Evolutionary conservation across 352 stramenopile genomes (phyloP), one percentile per base, ranked within the genome.

Genomic region (Phytophthora sansomeana): DNA sequence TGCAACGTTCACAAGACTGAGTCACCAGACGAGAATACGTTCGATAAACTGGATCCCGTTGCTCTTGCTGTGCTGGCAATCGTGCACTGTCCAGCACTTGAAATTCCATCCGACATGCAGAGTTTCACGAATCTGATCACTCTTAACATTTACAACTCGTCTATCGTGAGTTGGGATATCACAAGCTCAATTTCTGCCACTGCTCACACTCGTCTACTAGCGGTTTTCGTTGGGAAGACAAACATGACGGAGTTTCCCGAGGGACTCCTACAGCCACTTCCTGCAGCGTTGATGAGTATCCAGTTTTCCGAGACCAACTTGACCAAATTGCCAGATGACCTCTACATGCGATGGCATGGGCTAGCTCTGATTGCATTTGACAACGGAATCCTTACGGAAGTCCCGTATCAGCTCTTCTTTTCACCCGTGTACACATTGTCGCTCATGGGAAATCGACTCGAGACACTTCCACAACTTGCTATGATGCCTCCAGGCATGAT

Each of bases 291-390:
- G 4, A 35, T 62, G 16, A 65, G 19, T 24, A 9, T 69, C n/a
- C 65, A 74, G 28, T 69, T 69, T 29, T 74, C 65, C 1, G 47
- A 59, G 6, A 70, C 52, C 0, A 74, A 69, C 16, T 52, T 74
- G 7, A 36, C 30, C 4, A n/a, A 17, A 9, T 10, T 74, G 2
- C 60, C 59, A 0, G 54, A 58, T 0, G 49, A 63, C 32, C 49
- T 70, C 11, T 62, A 70, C 16, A 2, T 58, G 19, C 39, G 44
- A 11, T 74, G 60, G 53, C 52, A 62, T 19, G 24, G 41, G 8
- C 7, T 66, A n/a, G 47, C 41, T 1, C 14, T 48, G 24, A 39
- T 74, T 26, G 13, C 48, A 9, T 65, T 74, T 17, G 59, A 74
- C n/a, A 51, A 74, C 19, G 53, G 65, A 0, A 39, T 61, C 19